These are phyloP conservation scores for Lactifluus piperatus DNA, from an alignment of 768 basidiomycete genomes.

Conservation along the genomic window DNA sequence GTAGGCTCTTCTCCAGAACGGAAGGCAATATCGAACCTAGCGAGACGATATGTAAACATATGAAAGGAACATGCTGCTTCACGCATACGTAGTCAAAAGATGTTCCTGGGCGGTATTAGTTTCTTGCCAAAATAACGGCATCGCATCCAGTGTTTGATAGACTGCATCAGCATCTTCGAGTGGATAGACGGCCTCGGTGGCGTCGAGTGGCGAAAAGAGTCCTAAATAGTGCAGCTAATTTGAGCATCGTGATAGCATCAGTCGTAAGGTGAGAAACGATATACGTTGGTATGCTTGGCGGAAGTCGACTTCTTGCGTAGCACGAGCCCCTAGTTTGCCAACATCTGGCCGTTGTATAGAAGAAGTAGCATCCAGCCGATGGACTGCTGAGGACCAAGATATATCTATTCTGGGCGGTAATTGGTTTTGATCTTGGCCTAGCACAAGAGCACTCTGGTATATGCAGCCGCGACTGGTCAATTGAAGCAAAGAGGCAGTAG, in stretches of 20 bases:
- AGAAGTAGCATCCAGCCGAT: constrained; percentile 1
- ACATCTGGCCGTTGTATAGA: not conserved
- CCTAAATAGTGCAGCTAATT: constrained; percentile 9
- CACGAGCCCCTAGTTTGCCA: constrained; percentile 39
- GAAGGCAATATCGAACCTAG: constrained; percentile 57
- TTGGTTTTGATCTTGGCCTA: not conserved
- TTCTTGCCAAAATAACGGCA: constrained; percentile 51
- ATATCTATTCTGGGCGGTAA: not conserved
- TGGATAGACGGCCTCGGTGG: constrained; percentile 8
- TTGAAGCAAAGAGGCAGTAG: constrained; percentile 8
- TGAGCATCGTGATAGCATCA: not conserved
- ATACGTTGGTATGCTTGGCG: constrained; percentile 47
- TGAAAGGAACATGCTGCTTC: not conserved
- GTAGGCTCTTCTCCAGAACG: constrained; percentile 42
- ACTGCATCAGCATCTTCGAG: constrained; percentile 31
- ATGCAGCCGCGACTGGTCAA: constrained; percentile 13
- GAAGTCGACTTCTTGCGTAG: constrained; percentile 41
- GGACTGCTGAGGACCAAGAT: constrained; percentile 4
- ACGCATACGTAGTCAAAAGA: constrained; percentile 51
- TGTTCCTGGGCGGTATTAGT: constrained; percentile 39
- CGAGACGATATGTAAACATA: not conserved
- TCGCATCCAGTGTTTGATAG: constrained; percentile 42
- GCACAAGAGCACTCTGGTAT: constrained; percentile 3
- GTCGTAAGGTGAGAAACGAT: constrained; percentile 8
- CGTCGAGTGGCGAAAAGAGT: constrained; percentile 18